Base-by-base conservation (phyloP, 2,329 filamentous ascomycete genomes). In the Nigrograna mackinnonii region DNA sequence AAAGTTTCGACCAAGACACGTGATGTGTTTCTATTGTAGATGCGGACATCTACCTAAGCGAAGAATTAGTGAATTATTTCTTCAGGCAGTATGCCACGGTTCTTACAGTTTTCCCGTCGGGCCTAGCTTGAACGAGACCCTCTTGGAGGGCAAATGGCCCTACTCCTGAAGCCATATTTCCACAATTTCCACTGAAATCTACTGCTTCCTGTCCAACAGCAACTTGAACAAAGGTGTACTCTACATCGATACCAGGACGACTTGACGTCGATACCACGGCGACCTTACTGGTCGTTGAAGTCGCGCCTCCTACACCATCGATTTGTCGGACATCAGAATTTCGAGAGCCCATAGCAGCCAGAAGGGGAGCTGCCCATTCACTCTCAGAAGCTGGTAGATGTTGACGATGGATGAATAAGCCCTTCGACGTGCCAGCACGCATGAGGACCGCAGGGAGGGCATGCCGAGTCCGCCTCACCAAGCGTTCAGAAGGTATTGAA, bases 211-310 rank as follows among this genome's bases (percentile, higher is more conserved):
- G 76, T 26, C 77, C 78, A 35, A 89, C 78, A 2, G 85, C 85
- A 5, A 89, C 74, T 36, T 85, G 82, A 2, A 84, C 79, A 60
- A 89, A 89, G 0, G 85, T 89, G 54, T 85, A 89, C 43, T 87
- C 81, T 3, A 88, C 74, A 49, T 88, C 80, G 4, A 55, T 41
- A 14, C 49, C 76, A 0, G 63, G 46, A 13, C 57, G 73, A 68
- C 2, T 65, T 58, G 3, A 82, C 75, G 1, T 69, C 0, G 74
- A 77, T 2, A 89, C 72, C 2, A 89, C 73, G 61, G 84, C 85
- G 14, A 89, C 72, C 63, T 90, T 90, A 40, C 82, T 86, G 3
- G 86, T 78, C 20, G 79, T 84, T 7, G 83, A 86, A 43, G 85
- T 74, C 4, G 85, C 85, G 0, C 82, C 84, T 3, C 86, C 86